These are phyloP conservation scores for Mucor lusitanicus DNA, from an alignment of 371 early-diverging fungal species.

Conservation along the genomic window DNA sequence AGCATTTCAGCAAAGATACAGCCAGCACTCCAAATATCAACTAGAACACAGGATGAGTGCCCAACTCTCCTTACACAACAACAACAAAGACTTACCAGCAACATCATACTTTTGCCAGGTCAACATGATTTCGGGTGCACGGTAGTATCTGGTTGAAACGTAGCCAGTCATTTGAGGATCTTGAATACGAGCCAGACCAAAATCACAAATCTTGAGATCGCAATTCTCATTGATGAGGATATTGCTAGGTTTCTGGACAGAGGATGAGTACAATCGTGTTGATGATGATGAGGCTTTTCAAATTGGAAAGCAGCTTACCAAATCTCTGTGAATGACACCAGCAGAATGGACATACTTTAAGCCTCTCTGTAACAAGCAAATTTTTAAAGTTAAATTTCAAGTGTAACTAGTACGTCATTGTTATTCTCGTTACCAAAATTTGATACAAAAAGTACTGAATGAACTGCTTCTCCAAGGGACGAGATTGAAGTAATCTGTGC, in stretches of 20 bases:
- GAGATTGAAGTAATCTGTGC: constrained; percentile 86
- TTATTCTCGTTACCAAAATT: constrained; percentile 67
- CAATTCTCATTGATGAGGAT: constrained; percentile 95
- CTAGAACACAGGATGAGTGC: constrained; percentile 14
- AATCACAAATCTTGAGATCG: constrained; percentile 97
- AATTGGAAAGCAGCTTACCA: constrained; percentile 51
- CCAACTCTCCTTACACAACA: not conserved
- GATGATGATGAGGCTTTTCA: no score
- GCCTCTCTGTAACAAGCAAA: constrained; percentile 63
- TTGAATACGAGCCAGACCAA: constrained; percentile 93
- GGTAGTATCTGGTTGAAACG: constrained; percentile 95
- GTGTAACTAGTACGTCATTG: constrained; percentile 9
- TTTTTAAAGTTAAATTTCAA: not conserved
- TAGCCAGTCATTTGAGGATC: constrained; percentile 95
- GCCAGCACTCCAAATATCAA: constrained; percentile 85
- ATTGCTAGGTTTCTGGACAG: constrained; percentile 88
- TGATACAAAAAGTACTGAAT: constrained; percentile 96
- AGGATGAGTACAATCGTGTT: not conserved
- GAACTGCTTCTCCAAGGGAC: constrained; percentile 90
- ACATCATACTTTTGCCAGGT: constrained; percentile 71
- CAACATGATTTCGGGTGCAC: constrained; percentile 77
- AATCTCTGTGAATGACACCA: constrained; percentile 93
- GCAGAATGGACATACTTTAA: constrained; percentile 94
- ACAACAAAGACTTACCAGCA: constrained; percentile 22
- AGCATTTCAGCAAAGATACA: constrained; percentile 95